Evolutionary conservation across 2,329 filamentous ascomycete genomes (phyloP).

Genomic region (Trichoderma arundinaceum): DNA sequence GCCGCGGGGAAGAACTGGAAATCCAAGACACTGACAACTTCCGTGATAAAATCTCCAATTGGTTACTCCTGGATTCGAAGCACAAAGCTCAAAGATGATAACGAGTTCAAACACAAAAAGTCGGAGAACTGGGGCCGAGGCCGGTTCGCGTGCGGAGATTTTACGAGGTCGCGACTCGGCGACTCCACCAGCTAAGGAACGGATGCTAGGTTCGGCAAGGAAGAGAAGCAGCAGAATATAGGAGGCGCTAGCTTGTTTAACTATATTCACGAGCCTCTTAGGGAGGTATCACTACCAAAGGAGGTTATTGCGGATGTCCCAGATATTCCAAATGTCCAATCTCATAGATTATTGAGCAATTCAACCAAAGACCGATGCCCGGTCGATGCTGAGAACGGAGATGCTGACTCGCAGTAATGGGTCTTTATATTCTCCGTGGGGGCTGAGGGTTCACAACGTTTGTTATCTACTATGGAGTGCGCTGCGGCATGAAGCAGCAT

Average conservation of each 20-base stretch:
- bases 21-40: background rate
- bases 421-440: too few species aligned
- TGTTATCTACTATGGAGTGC: too few species aligned
- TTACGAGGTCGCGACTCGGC: conserved; percentile 12
- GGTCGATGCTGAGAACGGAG: too few species aligned
- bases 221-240: background rate
- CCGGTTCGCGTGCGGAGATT: background rate
- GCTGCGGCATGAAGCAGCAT: too few species aligned
- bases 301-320: too few species aligned
- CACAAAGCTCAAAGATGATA: background rate
- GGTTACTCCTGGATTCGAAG: background rate
- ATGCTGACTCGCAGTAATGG: too few species aligned
- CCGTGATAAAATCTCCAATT: background rate
- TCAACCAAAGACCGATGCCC: too few species aligned
- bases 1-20: background rate
- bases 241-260: background rate
- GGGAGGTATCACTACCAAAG: too few species aligned
- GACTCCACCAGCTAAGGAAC: conserved; percentile 16
- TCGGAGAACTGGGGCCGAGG: conserved; percentile 2
- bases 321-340: too few species aligned
- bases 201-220: conserved; percentile 23
- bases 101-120: background rate
- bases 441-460: too few species aligned
- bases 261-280: background rate
- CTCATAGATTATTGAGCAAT: too few species aligned